These are phyloP conservation scores for Coleophoma crateriformis DNA, from an alignment of 2,329 filamentous ascomycete species.

Conservation along the genomic window DNA sequence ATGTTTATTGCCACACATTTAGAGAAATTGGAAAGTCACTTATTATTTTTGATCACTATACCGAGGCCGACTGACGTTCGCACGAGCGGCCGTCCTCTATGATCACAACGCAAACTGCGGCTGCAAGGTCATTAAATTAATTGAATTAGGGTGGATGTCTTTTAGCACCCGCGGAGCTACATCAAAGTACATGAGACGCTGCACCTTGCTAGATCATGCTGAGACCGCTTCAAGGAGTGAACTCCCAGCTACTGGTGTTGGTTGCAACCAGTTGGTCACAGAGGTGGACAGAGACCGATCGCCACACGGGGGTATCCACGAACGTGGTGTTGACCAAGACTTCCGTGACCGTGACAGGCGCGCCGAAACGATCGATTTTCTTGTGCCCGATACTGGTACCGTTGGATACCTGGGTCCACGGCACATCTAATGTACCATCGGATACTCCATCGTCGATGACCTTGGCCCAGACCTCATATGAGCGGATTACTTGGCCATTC, in stretches of 20 bases:
- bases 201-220: not conserved
- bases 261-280: constrained; percentile 9
- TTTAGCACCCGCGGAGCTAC: no score
- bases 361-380: constrained; percentile 18
- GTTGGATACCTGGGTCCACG: constrained; percentile 16
- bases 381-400: constrained; percentile 22
- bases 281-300: constrained; percentile 15
- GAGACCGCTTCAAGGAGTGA: not conserved
- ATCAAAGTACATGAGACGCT: not conserved
- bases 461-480: constrained; percentile 17
- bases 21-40: no score
- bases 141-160: not conserved
- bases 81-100: not conserved
- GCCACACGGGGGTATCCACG: constrained; percentile 19
- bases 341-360: constrained; percentile 13
- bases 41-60: no score
- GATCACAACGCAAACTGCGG: not conserved
- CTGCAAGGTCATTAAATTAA: not conserved
- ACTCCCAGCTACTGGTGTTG: not conserved
- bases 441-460: constrained; percentile 6
- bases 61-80: not conserved
- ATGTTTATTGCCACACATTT: no score
- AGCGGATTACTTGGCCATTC: constrained; percentile 19
- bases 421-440: constrained; percentile 4
- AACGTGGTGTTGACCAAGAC: constrained; percentile 18